Evolutionary conservation across 768 basidiomycete genomes (phyloP).

Genomic region (Pilatotrama ljubarskyi): DNA sequence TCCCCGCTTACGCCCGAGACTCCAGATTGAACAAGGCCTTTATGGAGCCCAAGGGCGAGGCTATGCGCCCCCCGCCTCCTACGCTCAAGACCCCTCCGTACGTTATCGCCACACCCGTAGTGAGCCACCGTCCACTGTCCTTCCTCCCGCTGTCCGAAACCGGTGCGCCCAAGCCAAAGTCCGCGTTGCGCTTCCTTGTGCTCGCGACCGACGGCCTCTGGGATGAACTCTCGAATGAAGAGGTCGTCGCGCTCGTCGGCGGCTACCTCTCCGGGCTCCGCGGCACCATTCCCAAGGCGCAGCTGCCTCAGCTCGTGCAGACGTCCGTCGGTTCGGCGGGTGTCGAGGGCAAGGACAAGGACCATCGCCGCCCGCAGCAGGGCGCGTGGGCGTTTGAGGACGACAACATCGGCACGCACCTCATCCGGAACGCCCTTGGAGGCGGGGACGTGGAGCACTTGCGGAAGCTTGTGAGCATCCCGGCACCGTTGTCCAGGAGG

Average conservation of each 20-base stretch:
- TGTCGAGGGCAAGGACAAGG: conserved; percentile 64
- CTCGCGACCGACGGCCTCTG: conserved; percentile 81
- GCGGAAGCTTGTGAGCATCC: conserved; percentile 72
- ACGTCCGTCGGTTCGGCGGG: conserved; percentile 53
- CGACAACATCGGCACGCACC: conserved; percentile 75
- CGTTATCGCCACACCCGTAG: conserved; percentile 80
- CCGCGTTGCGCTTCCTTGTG: conserved; percentile 73
- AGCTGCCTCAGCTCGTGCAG: conserved; percentile 55
- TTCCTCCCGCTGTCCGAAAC: conserved; percentile 42
- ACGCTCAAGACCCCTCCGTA: conserved; percentile 89
- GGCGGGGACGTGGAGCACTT: conserved; percentile 66
- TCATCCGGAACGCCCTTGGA: conserved; percentile 92
- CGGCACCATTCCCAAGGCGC: conserved; percentile 60
- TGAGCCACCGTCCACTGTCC: conserved; percentile 71
- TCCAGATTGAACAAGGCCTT: conserved; percentile 63
- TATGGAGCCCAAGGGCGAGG: conserved; percentile 58
- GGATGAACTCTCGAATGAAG: conserved; percentile 66
- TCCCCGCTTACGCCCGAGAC: background rate
- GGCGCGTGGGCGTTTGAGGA: conserved; percentile 80
- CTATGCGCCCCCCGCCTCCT: conserved; percentile 59
- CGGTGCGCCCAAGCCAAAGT: conserved; percentile 29
- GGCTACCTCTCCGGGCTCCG: conserved; percentile 75
- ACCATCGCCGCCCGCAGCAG: conserved; percentile 32
- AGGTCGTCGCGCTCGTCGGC: conserved; percentile 84
- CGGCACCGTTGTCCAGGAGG: conserved; percentile 73